These are phyloP conservation scores for Leucocoprinus gongylophorus DNA, from an alignment of 1,284 basidiomycete genomes.

Conservation along the genomic window DNA sequence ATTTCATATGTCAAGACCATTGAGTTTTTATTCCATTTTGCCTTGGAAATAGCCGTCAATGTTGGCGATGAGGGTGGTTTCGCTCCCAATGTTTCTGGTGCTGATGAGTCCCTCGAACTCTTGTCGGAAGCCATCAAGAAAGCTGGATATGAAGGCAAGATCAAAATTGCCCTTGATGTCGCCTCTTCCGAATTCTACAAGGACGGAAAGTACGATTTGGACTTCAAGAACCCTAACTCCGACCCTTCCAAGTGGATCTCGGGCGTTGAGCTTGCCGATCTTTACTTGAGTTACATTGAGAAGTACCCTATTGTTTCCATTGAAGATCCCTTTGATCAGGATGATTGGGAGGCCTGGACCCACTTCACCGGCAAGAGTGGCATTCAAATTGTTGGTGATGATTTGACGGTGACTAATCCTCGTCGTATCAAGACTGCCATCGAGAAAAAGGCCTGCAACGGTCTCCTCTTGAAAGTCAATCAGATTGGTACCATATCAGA, in stretches of 20 bases:
- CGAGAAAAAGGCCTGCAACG: conserved; percentile 99
- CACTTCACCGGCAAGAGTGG: conserved; percentile 77
- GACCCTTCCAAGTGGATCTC: conserved; percentile 95
- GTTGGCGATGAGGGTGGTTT: conserved; percentile 99
- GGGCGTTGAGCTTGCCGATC: conserved; percentile 87
- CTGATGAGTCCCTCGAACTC: conserved; percentile 97
- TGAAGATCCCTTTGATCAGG: conserved; percentile 99
- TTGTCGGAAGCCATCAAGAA: conserved; percentile 94
- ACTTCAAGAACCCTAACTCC: conserved; percentile 99
- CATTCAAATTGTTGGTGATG: conserved; percentile 95
- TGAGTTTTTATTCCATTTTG: conserved; percentile 12
- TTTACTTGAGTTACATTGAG: conserved; percentile 83
- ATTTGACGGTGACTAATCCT: conserved; percentile 98
- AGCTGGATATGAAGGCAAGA: conserved; percentile 97
- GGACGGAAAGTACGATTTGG: conserved; percentile 99
- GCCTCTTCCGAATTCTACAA: conserved; percentile 99
- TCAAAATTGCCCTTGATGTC: conserved; percentile 98
- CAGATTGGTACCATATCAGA: conserved; percentile 99
- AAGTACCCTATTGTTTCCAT: conserved; percentile 97
- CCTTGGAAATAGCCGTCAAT: conserved; percentile 71
- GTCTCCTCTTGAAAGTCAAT: conserved; percentile 97
- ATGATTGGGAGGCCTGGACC: conserved; percentile 98
- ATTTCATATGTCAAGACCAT: conserved; percentile 4
- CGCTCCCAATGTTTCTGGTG: conserved; percentile 95
- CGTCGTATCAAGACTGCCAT: conserved; percentile 98